These are phyloP conservation scores for Geotrichum ghanense DNA, from an alignment of 805 yeast genomes.

Conservation along the genomic window DNA sequence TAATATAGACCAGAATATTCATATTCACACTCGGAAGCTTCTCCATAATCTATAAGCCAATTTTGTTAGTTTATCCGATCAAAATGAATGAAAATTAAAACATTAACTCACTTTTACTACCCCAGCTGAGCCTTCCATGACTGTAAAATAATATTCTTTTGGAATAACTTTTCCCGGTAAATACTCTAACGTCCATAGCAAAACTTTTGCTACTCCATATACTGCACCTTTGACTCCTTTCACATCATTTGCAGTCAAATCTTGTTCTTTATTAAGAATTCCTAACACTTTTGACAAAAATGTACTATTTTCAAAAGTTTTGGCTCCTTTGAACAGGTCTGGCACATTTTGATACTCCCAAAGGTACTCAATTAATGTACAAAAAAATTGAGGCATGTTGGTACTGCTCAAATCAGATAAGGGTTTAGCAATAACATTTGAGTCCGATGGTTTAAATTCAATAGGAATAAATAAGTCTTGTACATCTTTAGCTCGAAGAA, in stretches of 20 bases:
- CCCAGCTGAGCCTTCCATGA: constrained; percentile 13
- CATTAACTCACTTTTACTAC: neutral
- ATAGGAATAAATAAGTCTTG: constrained; percentile 24
- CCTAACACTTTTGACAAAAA: constrained; percentile 21
- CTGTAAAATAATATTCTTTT: constrained; percentile 17
- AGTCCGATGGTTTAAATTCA: constrained; percentile 14
- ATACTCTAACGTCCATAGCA: constrained; percentile 22
- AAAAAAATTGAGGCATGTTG: constrained; percentile 26
- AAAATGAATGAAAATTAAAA: neutral
- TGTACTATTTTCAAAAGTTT: constrained; percentile 2
- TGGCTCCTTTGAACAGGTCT: constrained; percentile 17
- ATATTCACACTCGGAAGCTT: constrained; percentile 31
- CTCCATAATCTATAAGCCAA: constrained; percentile 24
- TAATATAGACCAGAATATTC: constrained; percentile 31
- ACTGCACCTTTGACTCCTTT: constrained; percentile 23
- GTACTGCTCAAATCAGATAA: constrained; percentile 7
- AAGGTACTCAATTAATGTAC: constrained; percentile 26
- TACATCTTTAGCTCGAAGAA: constrained; percentile 19
- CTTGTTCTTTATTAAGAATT: constrained; percentile 25
- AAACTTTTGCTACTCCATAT: constrained; percentile 29
- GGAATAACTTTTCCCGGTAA: constrained; percentile 34
- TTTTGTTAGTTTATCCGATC: no score
- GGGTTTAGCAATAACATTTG: constrained; percentile 15
- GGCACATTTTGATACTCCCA: constrained; percentile 16
- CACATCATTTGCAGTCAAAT: constrained; percentile 22